These are phyloP conservation scores for Selaginella moellendorffii DNA, from an alignment of 75 land plant species.

Conservation along the genomic window DNA sequence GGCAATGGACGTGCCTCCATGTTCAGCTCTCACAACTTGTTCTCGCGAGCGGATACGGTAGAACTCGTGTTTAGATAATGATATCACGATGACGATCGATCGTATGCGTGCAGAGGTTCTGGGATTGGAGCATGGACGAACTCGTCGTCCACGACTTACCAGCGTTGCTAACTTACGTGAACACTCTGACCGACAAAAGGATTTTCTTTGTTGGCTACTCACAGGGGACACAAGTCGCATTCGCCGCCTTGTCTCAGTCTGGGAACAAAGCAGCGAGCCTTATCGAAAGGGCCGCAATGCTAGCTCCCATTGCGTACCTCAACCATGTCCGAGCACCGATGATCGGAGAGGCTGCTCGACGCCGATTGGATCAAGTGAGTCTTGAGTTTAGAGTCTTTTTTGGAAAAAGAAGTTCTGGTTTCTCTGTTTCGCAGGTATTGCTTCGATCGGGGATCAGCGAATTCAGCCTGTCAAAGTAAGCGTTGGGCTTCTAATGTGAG, in stretches of 20 bases:
- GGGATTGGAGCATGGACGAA: conserved; percentile 83
- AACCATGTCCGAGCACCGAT: conserved; percentile 35
- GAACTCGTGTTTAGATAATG: not conserved
- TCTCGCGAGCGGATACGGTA: conserved; percentile 19
- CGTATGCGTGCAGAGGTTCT: conserved; percentile 31
- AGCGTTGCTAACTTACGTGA: conserved; percentile 33
- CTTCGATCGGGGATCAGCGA: conserved; percentile 15
- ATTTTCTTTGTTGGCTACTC: conserved; percentile 71
- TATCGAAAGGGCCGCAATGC: conserved; percentile 40
- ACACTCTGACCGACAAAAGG: conserved; percentile 27
- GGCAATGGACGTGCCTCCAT: conserved; percentile 27
- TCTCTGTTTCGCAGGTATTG: conserved; percentile 6
- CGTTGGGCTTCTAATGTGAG: conserved; percentile 3
- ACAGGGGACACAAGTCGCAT: conserved; percentile 56
- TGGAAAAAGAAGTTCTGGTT: not conserved
- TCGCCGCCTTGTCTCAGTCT: conserved; percentile 40
- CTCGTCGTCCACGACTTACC: conserved; percentile 54
- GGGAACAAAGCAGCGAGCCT: conserved; percentile 22
- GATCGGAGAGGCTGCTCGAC: conserved; percentile 28
- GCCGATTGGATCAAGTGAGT: conserved; percentile 38
- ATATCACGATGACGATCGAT: not conserved
- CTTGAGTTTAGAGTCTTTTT: not conserved
- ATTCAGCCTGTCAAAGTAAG: conserved; percentile 17
- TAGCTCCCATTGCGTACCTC: conserved; percentile 52
- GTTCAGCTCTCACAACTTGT: conserved; percentile 19